Evolutionary conservation across 148 eudicot species (phyloP), one percentile per base, ranked within the genome.

Genomic region (Nepenthes gracilis): DNA sequence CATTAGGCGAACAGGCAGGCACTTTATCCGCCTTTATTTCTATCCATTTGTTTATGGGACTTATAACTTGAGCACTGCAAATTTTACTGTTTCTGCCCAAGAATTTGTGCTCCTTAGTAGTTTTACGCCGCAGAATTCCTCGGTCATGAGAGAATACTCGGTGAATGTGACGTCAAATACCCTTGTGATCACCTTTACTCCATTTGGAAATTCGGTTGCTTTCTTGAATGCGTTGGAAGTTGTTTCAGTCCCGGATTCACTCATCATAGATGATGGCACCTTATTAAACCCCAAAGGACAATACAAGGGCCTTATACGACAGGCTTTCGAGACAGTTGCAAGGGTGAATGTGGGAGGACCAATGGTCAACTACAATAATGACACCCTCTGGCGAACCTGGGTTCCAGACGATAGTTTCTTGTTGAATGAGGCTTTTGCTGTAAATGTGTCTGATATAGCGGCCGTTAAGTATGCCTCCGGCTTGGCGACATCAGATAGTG

Each of bases 291-390:
- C 87, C 1, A 2, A 63, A 2, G 57, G 53, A 45, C 52, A 33
- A 13, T 85, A 74, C 60, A 63, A 36, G 2, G 95, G 95, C 12
- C 60, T 90, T 58, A 48, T 36, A 33, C 56, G 51, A 2, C 84
- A 89, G 59, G 88, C 99, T 2, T 40, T 89, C 4, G 92, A 93
- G 67, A 93, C 89, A 0, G 83, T 86, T 64, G 77, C 64, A 2
- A 70, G 99, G 85, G 75, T 89, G 2, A 93, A 93, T 51, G 81
- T 93, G 95, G 99, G 99, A 50, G 96, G 96, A n/a, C 72, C 88
- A 2, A 12, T 47, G 1, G 77, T 93, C 13, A 61, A 79, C 12
- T 66, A 60, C 12, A 58, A 49, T 35, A 89, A 86, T 54, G 99
- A 93, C 64, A 81, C 95, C 0, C 75, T 89, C 9, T 78, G 87